Evolutionary conservation across 2,329 filamentous ascomycete species (phyloP), one percentile per base, ranked within the genome.

Genomic region (Aspergillus hiratsukae): DNA sequence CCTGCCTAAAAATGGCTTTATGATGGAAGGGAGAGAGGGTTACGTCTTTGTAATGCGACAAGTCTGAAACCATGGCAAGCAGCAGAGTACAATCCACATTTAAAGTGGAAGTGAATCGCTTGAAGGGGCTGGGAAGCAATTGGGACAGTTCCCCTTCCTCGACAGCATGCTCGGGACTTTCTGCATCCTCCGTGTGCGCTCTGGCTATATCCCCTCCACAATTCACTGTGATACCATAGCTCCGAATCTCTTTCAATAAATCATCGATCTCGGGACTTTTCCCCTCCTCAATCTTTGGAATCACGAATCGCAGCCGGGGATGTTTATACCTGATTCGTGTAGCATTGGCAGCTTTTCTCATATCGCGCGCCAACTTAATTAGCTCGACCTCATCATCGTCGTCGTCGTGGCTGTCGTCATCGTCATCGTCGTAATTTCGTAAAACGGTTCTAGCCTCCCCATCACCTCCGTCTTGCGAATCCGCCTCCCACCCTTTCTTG

Each of bases 11-110:
- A 51, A 90, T 84, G 46, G 84, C 83, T 23, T 73, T 76, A 61
- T 87, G 85, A 63, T 82, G 79, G 69, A 75, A 78, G n/a, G 80
- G 77, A 35, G 80, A 75, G 48, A 79, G 75, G 2, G 72, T 64
- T 52, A 74, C 73, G 40, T 66, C 63, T 54, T 71, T 66, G 35
- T 74, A 73, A 67, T 91, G 87, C 1, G 86, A 88, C 27, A 91
- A 84, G 64, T 92, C 89, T 0, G 88, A 90, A 1, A 87, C 82
- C 2, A 91, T 76, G 4, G 87, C 88, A 4, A 92, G 80, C 5
- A 92, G 79, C 49, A 90, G 83, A 1, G 88, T 90, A 61, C 77
- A 78, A 59, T 81, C 78, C 49, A 79, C 71, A 61, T 80, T 79
- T 46, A 81, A 59, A 10, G 70, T 73, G 9, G 71, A 46, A n/a